Base-by-base conservation (phyloP, 805 yeast species). In the Ogataea populi-albae region DNA sequence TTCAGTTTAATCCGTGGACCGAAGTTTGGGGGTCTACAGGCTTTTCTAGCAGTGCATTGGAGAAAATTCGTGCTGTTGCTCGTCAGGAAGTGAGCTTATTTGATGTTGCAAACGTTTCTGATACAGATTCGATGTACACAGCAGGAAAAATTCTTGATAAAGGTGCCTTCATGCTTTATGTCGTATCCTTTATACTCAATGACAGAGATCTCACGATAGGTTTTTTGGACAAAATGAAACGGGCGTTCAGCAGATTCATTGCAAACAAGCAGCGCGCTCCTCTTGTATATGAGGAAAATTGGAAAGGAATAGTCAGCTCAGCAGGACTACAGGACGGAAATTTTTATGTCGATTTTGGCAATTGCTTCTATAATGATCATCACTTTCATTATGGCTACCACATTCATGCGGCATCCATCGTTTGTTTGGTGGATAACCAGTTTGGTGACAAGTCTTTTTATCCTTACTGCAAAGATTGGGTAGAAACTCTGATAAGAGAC, bases 131-230 rank as follows among this genome's bases (percentile, higher is more conserved):
- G 1, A 89, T 89, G 85, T 91, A 91, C 62, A 79, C 86, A 15
- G 74, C 95, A 2, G 98, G 98, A 9, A 91, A 93, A 57, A 71
- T 78, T 18, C 65, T 89, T 32, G 96, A 88, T 47, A 93, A 89
- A 62, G 93, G 85, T 61, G 96, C 98, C 0, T 83, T 84, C 69
- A 73, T 93, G 34, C 68, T 87, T 10, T 83, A 83, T 44, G 86
- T 80, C 8, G 77, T 81, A 24, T 79, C 82, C 36, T 79, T 69
- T 43, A 69, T 91, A 14, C 58, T 91, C 29, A 56, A 74, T 14
- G 83, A 89, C 53, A 54, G 61, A 0, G 57, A 52, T 1, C 60
- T 82, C 37, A 72, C 93, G 1, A 47, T 57, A 10, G 57, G 57
- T 6, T 63, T 84, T 25, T 63, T 87, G 28, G 70, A 72, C 1